Evolutionary conservation across 768 basidiomycete species (phyloP).

Genomic region (Dioszegia aurantiaca): DNA sequence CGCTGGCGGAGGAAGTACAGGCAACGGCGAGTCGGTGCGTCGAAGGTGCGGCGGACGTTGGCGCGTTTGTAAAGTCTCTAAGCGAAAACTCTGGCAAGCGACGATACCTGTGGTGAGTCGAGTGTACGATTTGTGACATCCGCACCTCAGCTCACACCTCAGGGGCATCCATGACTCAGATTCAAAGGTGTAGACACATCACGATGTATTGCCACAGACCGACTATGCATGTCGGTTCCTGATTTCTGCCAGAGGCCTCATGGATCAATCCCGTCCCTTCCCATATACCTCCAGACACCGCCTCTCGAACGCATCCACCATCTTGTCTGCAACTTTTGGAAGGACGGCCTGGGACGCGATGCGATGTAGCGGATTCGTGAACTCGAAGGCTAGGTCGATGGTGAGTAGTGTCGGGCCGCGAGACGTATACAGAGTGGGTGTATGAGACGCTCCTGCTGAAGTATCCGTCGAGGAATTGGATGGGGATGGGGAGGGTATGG

Average conservation of each 20-base stretch:
- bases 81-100: too few species aligned
- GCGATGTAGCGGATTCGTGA: conserved; percentile 80
- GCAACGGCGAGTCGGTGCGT: too few species aligned
- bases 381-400: conserved; percentile 79
- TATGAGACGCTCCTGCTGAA: too few species aligned
- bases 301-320: conserved; percentile 89
- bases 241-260: neutral
- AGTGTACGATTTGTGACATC: too few species aligned
- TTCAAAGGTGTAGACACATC: too few species aligned
- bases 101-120: too few species aligned
- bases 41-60: too few species aligned
- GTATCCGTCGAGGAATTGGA: neutral
- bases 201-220: neutral
- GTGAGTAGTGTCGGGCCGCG: conserved; percentile 71
- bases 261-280: conserved; percentile 26
- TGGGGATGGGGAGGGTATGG: conserved; percentile 17
- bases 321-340: conserved; percentile 77
- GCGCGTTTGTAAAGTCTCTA: too few species aligned
- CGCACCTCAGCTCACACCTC: too few species aligned
- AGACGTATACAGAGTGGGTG: conserved; percentile 8
- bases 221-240: neutral
- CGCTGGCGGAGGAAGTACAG: too few species aligned
- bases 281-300: conserved; percentile 75
- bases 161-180: too few species aligned
- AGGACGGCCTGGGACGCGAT: conserved; percentile 80